phyloP scores from a whole-genome alignment of 164 flowering plant species.

The Macadamia tetraphylla region DNA sequence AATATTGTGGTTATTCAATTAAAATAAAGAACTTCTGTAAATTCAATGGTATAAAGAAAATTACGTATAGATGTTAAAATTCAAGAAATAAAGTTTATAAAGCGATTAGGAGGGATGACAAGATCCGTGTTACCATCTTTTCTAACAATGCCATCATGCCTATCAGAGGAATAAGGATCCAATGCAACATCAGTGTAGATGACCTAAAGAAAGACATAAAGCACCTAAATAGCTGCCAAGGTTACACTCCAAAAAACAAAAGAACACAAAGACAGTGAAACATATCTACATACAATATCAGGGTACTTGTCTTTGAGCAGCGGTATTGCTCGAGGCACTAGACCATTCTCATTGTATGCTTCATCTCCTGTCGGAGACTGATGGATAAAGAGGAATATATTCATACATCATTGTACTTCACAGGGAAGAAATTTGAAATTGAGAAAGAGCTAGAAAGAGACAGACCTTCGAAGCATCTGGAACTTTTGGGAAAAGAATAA shows the following conservation, averaged over 20 bases:
- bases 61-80: neutral
- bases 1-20: too few species aligned
- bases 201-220: constrained; percentile 39
- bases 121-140: constrained; percentile 72
- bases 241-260: neutral
- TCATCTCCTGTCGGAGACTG: constrained; percentile 94
- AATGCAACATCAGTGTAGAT: constrained; percentile 96
- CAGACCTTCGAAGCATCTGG: constrained; percentile 92
- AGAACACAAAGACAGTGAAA: neutral
- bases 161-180: constrained; percentile 93
- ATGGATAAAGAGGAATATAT: constrained; percentile 14
- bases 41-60: too few species aligned
- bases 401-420: constrained; percentile 4
- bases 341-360: constrained; percentile 87
- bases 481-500: constrained; percentile 95
- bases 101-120: neutral
- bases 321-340: constrained; percentile 77
- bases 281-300: constrained; percentile 60
- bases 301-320: constrained; percentile 87
- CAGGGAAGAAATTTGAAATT: constrained; percentile 1
- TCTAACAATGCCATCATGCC: constrained; percentile 97
- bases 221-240: neutral
- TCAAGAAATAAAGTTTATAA: neutral
- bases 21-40: too few species aligned
- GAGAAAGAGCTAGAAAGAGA: neutral